A percentile compares a stretch with the other conserved stretches of the same genome.
Evolutionary conservation across 2,329 filamentous ascomycete genomes (phyloP).

Genomic region (Thelonectria blattea): DNA sequence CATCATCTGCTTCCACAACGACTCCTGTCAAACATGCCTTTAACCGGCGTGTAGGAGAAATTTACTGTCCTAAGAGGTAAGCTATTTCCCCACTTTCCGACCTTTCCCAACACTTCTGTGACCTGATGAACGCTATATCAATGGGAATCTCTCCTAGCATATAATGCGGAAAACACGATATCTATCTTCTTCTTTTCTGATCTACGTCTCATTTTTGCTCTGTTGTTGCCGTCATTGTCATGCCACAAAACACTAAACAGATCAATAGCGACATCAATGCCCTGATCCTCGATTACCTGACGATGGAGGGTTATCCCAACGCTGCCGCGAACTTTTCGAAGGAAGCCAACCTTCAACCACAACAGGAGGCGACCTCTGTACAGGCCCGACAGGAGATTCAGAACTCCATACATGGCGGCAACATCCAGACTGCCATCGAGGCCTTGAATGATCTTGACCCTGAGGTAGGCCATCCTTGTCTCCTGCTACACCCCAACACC

Average conservation of each 20-base stretch:
- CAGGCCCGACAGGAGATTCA: slow-evolving; percentile 81
- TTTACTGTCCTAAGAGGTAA: slow-evolving; percentile 90
- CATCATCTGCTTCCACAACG: slow-evolving; percentile 75
- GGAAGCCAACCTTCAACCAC: slow-evolving; percentile 85
- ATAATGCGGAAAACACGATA: slow-evolving; percentile 86
- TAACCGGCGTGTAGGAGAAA: slow-evolving; percentile 80
- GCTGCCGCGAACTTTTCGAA: slow-evolving; percentile 92
- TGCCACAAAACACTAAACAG: slow-evolving; percentile 37
- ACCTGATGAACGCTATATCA: slow-evolving; percentile 86
- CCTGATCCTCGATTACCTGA: slow-evolving; percentile 94
- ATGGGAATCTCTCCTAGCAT: slow-evolving; percentile 99
- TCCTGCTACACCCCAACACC: slow-evolving; percentile 11
- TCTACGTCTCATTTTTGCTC: slow-evolving; percentile 10
- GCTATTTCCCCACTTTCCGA: slow-evolving; percentile 42
- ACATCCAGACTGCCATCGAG: slow-evolving; percentile 85
- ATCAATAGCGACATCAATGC: slow-evolving; percentile 85
- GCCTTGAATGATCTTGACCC: slow-evolving; percentile 89
- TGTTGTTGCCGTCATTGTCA: slow-evolving; percentile 2
- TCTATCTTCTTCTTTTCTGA: slow-evolving; percentile 73
- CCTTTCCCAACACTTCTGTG: slow-evolving; percentile 13
- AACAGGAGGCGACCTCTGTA: slow-evolving; percentile 75
- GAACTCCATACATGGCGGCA: slow-evolving; percentile 81
- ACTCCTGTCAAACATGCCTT: slow-evolving; percentile 77
- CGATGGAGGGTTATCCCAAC: slow-evolving; percentile 91
- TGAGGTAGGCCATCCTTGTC: slow-evolving; percentile 69